Evolutionary conservation across 495 filamentous ascomycete species (phyloP).

Genomic region (Aspergillus mulundensis): DNA sequence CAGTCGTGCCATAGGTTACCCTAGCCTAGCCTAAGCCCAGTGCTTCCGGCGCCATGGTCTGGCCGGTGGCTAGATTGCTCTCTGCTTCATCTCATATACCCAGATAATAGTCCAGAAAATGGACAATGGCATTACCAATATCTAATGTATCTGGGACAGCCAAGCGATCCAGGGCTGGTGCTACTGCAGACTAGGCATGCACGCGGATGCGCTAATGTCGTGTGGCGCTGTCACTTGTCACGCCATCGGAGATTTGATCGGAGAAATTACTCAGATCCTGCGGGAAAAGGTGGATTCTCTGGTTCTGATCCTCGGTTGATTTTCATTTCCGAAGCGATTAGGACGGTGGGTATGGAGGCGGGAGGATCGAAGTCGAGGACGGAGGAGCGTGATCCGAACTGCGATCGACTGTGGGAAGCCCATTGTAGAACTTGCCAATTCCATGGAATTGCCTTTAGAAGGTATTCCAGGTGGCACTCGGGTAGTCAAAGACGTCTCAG

Average conservation of each 20-base stretch:
- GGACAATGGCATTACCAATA: not conserved
- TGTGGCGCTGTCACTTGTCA: not conserved
- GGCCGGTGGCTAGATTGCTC: no score
- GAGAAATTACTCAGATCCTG: no score
- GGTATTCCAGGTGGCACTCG: not conserved
- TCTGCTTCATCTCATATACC: no score
- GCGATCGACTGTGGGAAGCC: not conserved
- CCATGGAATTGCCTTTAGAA: not conserved
- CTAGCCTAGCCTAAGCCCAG: no score
- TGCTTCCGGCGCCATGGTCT: no score
- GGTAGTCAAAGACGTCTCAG: no score
- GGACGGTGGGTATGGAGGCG: no score
- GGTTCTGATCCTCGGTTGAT: not conserved
- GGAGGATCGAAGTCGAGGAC: no score
- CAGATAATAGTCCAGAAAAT: not conserved
- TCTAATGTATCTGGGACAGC: not conserved
- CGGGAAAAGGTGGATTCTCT: no score
- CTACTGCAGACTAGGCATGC: not conserved
- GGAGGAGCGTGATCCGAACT: not conserved
- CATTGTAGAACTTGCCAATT: not conserved
- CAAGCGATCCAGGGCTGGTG: not conserved
- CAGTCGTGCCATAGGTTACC: no score
- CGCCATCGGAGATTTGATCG: not conserved
- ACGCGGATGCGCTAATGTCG: not conserved
- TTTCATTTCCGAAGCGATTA: not conserved